These are phyloP conservation scores for Castanopsis chinensis DNA, from an alignment of 306 rosid species.

Conservation along the genomic window DNA sequence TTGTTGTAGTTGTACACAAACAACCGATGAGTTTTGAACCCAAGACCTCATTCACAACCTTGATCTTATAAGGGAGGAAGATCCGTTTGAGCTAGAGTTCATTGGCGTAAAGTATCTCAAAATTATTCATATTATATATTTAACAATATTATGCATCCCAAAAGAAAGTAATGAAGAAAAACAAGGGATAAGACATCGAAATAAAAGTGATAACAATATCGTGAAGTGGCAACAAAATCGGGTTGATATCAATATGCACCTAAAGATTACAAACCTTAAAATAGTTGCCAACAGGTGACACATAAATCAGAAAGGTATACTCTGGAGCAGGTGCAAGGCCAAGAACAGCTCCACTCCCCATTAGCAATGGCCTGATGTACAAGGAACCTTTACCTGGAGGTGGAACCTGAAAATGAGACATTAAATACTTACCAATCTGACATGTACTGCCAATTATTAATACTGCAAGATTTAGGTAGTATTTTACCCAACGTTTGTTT, in stretches of 20 bases:
- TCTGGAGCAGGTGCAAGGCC: slow-evolving; percentile 98
- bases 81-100: no score
- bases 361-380: slow-evolving; percentile 89
- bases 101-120: no score
- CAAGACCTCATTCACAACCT: no score
- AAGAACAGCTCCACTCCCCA: slow-evolving; percentile 98
- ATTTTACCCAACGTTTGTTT: slow-evolving; percentile 84
- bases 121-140: neutral
- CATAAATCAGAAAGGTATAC: slow-evolving; percentile 88
- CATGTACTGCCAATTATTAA: neutral
- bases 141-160: neutral
- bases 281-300: slow-evolving; percentile 98
- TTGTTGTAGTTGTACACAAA: no score
- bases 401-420: slow-evolving; percentile 67
- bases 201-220: neutral
- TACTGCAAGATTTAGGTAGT: neutral
- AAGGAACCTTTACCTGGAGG: slow-evolving; percentile 92
- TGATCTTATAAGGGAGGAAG: no score
- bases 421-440: slow-evolving; percentile 9
- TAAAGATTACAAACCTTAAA: slow-evolving; percentile 60
- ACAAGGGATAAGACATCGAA: slow-evolving; percentile 4
- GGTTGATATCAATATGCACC: neutral
- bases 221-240: neutral
- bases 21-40: no score
- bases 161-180: slow-evolving; percentile 12